Percentiles rank a stretch among this genome's conserved stretches.
Conservation (phyloP, 116 monocot species). For the Dioscorea cayenensis region DNA sequence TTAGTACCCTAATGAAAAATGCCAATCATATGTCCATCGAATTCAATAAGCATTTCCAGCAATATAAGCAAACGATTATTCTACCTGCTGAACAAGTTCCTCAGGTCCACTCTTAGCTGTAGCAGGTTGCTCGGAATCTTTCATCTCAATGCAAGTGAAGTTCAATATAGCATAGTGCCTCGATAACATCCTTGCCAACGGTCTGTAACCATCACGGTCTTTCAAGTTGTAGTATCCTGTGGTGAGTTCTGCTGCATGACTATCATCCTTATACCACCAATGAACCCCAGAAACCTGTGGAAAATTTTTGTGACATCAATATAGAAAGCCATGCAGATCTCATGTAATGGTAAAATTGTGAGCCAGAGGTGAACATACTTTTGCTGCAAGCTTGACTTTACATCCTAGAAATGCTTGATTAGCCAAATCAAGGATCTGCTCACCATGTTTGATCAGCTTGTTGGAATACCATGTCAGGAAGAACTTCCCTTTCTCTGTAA, state of each 20-base stretch:
- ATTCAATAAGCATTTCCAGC: too few relatives aligned
- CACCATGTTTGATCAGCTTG: constrained; percentile 41
- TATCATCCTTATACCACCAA: constrained; percentile 39
- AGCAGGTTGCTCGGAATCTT: constrained; percentile 26
- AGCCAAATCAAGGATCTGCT: constrained; percentile 45
- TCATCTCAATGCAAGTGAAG: constrained; percentile 62
- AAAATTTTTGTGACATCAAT: background rate
- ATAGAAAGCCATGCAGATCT: background rate
- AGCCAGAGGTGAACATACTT: constrained; percentile 13
- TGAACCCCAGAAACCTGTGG: constrained; percentile 47
- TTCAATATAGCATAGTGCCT: constrained; percentile 34
- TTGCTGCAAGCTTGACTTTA: constrained; percentile 49
- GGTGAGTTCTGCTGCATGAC: constrained; percentile 57
- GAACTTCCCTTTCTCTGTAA: constrained; percentile 31
- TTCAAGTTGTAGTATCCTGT: constrained; percentile 57
- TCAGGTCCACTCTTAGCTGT: constrained; percentile 40
- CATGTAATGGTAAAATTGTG: background rate
- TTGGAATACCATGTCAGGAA: constrained; percentile 60
- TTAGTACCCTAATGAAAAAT: constrained; percentile 28
- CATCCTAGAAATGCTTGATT: constrained; percentile 42
- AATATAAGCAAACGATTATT: background rate
- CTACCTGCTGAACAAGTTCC: constrained; percentile 54
- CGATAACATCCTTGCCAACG: constrained; percentile 36
- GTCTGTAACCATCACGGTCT: constrained; percentile 36
- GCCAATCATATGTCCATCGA: background rate